Evolutionary conservation across 805 yeast genomes (phyloP).

Genomic region (Candida pini): DNA sequence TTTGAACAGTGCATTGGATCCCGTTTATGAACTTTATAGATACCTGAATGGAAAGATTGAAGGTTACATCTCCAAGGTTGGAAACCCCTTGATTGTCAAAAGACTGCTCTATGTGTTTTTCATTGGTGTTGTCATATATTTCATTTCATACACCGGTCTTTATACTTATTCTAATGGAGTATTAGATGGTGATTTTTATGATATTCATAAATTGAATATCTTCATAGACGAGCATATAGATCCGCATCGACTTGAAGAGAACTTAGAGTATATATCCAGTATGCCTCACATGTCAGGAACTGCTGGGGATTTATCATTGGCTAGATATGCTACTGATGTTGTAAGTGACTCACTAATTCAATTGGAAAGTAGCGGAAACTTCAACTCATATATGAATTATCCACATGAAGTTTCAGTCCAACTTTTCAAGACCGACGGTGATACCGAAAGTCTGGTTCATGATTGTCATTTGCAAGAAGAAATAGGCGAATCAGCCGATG

Average conservation of each 20-base stretch:
- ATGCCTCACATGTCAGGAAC: constrained; percentile 90
- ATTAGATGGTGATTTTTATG: constrained; percentile 56
- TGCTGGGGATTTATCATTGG: constrained; percentile 71
- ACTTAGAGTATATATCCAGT: constrained; percentile 65
- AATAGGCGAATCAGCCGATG: constrained; percentile 5
- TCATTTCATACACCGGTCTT: constrained; percentile 52
- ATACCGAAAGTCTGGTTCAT: constrained; percentile 7
- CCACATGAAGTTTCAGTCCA: constrained; percentile 39
- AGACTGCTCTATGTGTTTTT: constrained; percentile 66
- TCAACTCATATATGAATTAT: constrained; percentile 58
- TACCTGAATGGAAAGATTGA: constrained; percentile 46
- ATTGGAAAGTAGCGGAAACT: constrained; percentile 42
- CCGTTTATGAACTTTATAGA: constrained; percentile 43
- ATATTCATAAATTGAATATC: constrained; percentile 45
- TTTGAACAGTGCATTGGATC: constrained; percentile 41
- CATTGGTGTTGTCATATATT: constrained; percentile 53
- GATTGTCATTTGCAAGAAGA: constrained; percentile 20
- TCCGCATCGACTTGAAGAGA: constrained; percentile 52
- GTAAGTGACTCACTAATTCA: constrained; percentile 54
- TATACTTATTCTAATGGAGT: constrained; percentile 38
- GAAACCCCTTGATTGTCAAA: constrained; percentile 81
- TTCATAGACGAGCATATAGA: constrained; percentile 50
- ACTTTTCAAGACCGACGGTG: constrained; percentile 17
- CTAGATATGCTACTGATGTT: constrained; percentile 56
- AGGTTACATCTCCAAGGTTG: constrained; percentile 52